Evolutionary conservation across 169 alveolate species (phyloP), one percentile per base, ranked within the genome.

Genomic region (Babesia divergens): DNA sequence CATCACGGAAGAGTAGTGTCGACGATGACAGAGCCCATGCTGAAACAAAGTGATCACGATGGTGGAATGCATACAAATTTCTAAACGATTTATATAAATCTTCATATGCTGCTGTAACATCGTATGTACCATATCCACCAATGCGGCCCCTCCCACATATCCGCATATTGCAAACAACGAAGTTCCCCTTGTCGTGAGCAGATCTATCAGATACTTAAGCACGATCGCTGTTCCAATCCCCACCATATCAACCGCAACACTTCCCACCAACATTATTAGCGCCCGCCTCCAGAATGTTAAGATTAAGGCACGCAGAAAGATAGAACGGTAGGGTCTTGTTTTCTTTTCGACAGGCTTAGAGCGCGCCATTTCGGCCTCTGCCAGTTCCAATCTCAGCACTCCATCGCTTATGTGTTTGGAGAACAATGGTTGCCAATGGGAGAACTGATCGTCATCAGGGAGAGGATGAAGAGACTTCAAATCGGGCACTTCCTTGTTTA

Each of bases 381-480:
- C 16, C 32, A 9, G 31, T 37, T 69, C 82, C 46, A 69, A 22
- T 6, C 8, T 18, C 6, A 69, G 49, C n/a, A 69, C 24, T 9
- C 68, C 71, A 16, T 69, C 82, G 49, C 82, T 69, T 58, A 69
- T n/a, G 49, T 69, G 58, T 29, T 56, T 55, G 11, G 82, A 47
- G 44, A 69, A 69, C 22, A 52, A 26, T 8, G 59, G 18, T 34
- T 69, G 60, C 82, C 82, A 69, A 7, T 44, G 4, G 40, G n/a
- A 24, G 0, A 53, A 29, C 28, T 54, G 43, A 20, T 68, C 80
- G 24, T 29, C 68, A n/a, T 34, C 32, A 7, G 82, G 82, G 2
- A 69, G 31, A n/a, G 62, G 71, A 40, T 69, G 82, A 5, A 69
- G 34, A 32, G 50, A 54, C 34, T 69, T 11, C 26, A 60, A 54